Conservation (phyloP, 345 rosid genomes). For the Linum usitatissimum region DNA sequence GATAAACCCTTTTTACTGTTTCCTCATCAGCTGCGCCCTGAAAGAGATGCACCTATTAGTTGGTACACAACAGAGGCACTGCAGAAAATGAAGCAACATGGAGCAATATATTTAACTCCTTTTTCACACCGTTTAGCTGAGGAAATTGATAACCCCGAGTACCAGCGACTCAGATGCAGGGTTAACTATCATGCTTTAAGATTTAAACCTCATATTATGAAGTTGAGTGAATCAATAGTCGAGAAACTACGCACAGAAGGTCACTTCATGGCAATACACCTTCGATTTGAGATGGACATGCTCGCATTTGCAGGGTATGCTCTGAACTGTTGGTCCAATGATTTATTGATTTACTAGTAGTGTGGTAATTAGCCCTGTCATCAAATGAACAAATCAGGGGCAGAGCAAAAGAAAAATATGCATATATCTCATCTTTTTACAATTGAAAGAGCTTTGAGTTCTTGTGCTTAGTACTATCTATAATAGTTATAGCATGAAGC, state of each 20-base stretch:
- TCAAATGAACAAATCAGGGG: not conserved
- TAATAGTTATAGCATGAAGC: not conserved
- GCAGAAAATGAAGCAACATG: slow-evolving; percentile 82
- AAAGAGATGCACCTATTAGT: slow-evolving; percentile 84
- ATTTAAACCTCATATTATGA: slow-evolving; percentile 90
- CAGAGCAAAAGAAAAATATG: not conserved
- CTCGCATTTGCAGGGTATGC: slow-evolving; percentile 96
- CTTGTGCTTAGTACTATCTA: not conserved
- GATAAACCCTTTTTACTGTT: not conserved
- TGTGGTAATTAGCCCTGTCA: not conserved
- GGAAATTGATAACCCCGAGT: slow-evolving; percentile 85
- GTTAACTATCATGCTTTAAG: slow-evolving; percentile 94
- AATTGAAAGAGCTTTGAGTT: not conserved
- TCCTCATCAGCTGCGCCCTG: slow-evolving; percentile 59
- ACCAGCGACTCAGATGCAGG: slow-evolving; percentile 93
- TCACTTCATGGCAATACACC: slow-evolving; percentile 98
- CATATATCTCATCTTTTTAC: not conserved
- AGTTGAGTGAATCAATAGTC: slow-evolving; percentile 81
- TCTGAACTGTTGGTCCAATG: slow-evolving; percentile 6
- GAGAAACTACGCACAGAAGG: slow-evolving; percentile 91
- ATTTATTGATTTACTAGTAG: too few relatives aligned
- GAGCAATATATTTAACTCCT: slow-evolving; percentile 92
- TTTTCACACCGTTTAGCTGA: slow-evolving; percentile 97
- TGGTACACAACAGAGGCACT: slow-evolving; percentile 84
- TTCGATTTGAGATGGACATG: slow-evolving; percentile 99